A percentile compares a stretch with the other conserved stretches of the same genome.
Evolutionary conservation across 306 rosid species (phyloP).

Genomic region (Myrica gale): DNA sequence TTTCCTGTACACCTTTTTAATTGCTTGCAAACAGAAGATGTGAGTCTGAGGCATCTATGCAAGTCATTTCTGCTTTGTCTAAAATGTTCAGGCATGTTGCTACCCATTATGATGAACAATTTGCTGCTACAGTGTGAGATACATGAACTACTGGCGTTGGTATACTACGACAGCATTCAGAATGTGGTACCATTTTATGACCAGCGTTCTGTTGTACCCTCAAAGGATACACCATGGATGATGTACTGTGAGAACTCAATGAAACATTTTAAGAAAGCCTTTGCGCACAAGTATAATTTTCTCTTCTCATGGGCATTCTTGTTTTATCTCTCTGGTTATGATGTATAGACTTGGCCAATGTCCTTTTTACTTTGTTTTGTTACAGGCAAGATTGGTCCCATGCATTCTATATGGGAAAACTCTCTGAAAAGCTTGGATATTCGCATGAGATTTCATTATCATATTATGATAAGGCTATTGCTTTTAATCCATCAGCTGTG

Average conservation of each 20-base stretch:
- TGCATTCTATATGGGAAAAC: constrained; percentile 93
- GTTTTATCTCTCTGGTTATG: constrained; percentile 17
- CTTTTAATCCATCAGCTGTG: constrained; percentile 80
- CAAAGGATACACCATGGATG: constrained; percentile 77
- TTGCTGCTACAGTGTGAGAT: constrained; percentile 76
- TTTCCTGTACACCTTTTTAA: not conserved
- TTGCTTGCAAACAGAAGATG: constrained; percentile 16
- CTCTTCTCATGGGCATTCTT: constrained; percentile 28
- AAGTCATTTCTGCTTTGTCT: constrained; percentile 25
- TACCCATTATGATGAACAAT: constrained; percentile 22
- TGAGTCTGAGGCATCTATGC: not conserved
- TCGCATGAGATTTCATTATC: constrained; percentile 69
- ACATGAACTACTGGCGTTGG: constrained; percentile 92
- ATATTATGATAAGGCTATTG: constrained; percentile 74
- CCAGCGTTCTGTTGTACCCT: constrained; percentile 79
- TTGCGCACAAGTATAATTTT: constrained; percentile 60
- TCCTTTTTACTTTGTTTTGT: constrained; percentile 29
- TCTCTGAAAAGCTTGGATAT: constrained; percentile 83
- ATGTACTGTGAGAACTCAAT: constrained; percentile 78
- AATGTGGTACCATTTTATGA: constrained; percentile 95
- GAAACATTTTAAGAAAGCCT: constrained; percentile 97
- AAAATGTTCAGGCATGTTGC: constrained; percentile 15
- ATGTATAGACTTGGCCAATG: constrained; percentile 12
- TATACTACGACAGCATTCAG: constrained; percentile 96
- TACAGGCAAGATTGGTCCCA: constrained; percentile 95